A percentile compares a stretch with the other conserved stretches of the same genome.
These are phyloP conservation scores for Acorus gramineus DNA, from an alignment of 106 monocot species.

Conservation along the genomic window DNA sequence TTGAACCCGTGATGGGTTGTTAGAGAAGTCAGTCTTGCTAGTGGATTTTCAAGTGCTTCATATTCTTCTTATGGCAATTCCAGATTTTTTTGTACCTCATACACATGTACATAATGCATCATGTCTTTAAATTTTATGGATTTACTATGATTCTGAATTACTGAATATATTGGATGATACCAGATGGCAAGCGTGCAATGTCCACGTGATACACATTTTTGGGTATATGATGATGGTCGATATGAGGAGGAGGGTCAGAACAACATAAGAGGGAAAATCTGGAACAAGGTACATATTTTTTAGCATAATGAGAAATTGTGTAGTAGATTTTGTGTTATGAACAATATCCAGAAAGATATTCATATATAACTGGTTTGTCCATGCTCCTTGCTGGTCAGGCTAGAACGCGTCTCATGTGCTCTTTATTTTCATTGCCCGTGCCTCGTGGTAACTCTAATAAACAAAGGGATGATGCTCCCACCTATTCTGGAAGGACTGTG, in stretches of 20 bases:
- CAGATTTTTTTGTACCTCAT: too few species aligned
- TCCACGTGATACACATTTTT: conserved; percentile 87
- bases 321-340: neutral
- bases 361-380: neutral
- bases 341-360: neutral
- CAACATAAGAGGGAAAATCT: conserved; percentile 84
- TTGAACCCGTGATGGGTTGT: too few species aligned
- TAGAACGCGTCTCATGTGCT: conserved; percentile 54
- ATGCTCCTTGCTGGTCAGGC: conserved; percentile 32
- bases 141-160: too few species aligned
- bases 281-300: conserved; percentile 58
- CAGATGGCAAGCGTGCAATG: conserved; percentile 89
- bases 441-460: conserved; percentile 41
- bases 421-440: conserved; percentile 69
- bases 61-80: too few species aligned
- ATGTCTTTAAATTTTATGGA: too few species aligned
- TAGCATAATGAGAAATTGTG: neutral
- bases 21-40: too few species aligned
- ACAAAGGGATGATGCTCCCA: conserved; percentile 36
- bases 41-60: too few species aligned
- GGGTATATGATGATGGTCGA: conserved; percentile 92
- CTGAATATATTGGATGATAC: too few species aligned
- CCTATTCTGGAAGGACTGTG: conserved; percentile 45
- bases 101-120: too few species aligned
- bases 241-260: conserved; percentile 95